These are phyloP conservation scores for Entonaema liquescens DNA, from an alignment of 495 filamentous ascomycete species.

Conservation along the genomic window DNA sequence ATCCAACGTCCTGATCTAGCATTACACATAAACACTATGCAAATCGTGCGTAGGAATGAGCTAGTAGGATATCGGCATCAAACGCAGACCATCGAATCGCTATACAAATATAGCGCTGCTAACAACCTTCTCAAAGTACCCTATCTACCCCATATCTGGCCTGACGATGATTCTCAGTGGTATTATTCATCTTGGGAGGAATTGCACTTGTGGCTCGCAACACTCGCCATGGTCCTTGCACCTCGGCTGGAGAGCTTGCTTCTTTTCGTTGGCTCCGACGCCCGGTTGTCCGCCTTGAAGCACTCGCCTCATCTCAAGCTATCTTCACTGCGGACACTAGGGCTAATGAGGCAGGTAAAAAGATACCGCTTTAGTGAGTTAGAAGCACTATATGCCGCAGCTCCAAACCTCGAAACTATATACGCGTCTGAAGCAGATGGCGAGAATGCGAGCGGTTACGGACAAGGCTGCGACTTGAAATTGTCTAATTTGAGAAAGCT, in stretches of 20 bases:
- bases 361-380: too few relatives aligned
- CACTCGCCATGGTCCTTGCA: slow-evolving; percentile 3
- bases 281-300: too few relatives aligned
- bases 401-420: neutral
- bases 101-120: too few relatives aligned
- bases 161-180: too few relatives aligned
- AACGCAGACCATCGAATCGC: too few relatives aligned
- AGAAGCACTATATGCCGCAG: neutral
- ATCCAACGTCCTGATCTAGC: too few relatives aligned
- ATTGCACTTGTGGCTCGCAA: slow-evolving; percentile 3
- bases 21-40: too few relatives aligned
- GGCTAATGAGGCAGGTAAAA: neutral
- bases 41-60: too few relatives aligned
- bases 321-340: too few relatives aligned
- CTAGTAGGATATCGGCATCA: too few relatives aligned
- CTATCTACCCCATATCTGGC: too few relatives aligned
- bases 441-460: neutral
- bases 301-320: too few relatives aligned
- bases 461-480: neutral
- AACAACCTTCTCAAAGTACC: neutral
- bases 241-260: neutral
- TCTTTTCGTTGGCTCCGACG: neutral
- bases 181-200: neutral
- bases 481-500: neutral
- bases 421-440: neutral